Evolutionary conservation across 2,329 filamentous ascomycete genomes (phyloP), one percentile per base, ranked within the genome.

Genomic region (Ophiostoma triangulosporum): DNA sequence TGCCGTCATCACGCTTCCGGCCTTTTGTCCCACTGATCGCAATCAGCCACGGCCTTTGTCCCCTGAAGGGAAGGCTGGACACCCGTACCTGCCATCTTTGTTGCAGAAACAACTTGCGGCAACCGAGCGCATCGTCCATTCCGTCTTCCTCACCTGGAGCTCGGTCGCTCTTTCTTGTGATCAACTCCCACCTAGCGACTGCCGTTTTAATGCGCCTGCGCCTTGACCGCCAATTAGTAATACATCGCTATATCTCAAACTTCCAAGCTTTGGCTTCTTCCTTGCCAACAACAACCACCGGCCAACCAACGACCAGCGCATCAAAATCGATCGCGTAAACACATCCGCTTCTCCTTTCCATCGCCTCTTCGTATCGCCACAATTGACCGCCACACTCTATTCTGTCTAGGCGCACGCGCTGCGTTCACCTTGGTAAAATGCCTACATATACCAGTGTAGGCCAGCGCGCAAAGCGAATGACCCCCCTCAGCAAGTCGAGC

Each of bases 381-480:
- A 43, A 8, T 12, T 43, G 12, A 24, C 20, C 15, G 8, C 14
- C 20, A 14, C 11, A n/a, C n/a, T 22, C 38, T 43, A 5, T 4
- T 17, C 11, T 43, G 14, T 14, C 40, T 17, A 15, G 26, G 24
- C 24, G 43, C 26, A 29, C 43, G 43, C 22, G 27, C 29, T 32
- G 46, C 46, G n/a, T 48, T 33, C n/a, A 32, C 46, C n/a, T 33
- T 17, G 46, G 46, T 15, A 48, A 20, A 20, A 36, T 50, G 48
- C 20, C 48, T 20, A n/a, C 48, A 11, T 36, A 14, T 14, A 36
- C 46, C 29, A 29, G 33, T 48, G 29, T 29, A n/a, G 12, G 46
- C 46, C 31, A 50, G 48, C 48, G 48, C 48, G 48, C 48, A 35
- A 50, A 35, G 32, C 17, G 20, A 15, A 48, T 48, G 46, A 17